Conservation (phyloP, 2,329 filamentous ascomycete species). For the Fusarium liriodendri region DNA sequence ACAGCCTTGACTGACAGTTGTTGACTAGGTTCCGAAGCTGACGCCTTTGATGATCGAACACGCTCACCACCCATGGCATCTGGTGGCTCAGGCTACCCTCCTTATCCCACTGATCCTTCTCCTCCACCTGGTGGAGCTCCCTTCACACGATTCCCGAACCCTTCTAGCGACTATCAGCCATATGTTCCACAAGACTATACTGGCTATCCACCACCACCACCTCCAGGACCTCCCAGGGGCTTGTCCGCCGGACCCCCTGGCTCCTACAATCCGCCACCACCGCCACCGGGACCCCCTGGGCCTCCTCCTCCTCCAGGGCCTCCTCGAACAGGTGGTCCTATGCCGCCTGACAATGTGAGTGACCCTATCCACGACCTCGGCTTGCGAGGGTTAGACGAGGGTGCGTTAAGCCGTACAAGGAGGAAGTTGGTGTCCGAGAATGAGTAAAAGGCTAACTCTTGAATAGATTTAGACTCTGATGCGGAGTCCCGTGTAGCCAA, state of each 20-base stretch:
- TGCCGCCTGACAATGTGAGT: slow-evolving; percentile 59
- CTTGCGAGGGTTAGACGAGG: slow-evolving; percentile 48
- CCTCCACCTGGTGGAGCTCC: slow-evolving; percentile 34
- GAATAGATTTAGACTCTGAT: slow-evolving; percentile 47
- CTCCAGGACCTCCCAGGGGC: slow-evolving; percentile 46
- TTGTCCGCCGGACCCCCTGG: slow-evolving; percentile 16
- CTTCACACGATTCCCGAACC: slow-evolving; percentile 53
- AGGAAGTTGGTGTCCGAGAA: slow-evolving; percentile 13
- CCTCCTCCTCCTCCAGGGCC: slow-evolving; percentile 50
- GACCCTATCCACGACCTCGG: slow-evolving; percentile 47
- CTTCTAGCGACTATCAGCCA: slow-evolving; percentile 50
- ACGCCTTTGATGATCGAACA: slow-evolving; percentile 50
- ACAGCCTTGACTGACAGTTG: slow-evolving; percentile 24
- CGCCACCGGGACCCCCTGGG: slow-evolving; percentile 43
- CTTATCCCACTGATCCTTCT: slow-evolving; percentile 50
- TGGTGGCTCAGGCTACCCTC: slow-evolving; percentile 62
- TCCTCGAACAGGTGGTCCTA: slow-evolving; percentile 46
- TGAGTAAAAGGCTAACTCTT: slow-evolving; percentile 35
- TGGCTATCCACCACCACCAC: slow-evolving; percentile 54
- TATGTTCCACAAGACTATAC: slow-evolving; percentile 58
- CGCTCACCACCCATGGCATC: slow-evolving; percentile 63
- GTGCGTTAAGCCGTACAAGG: slow-evolving; percentile 51
- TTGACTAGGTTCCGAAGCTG: slow-evolving; percentile 43
- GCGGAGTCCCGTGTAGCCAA: slow-evolving; percentile 44
- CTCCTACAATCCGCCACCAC: slow-evolving; percentile 9